These are phyloP conservation scores for Boletus subcaerulescens DNA, from an alignment of 768 basidiomycete genomes.

Conservation along the genomic window DNA sequence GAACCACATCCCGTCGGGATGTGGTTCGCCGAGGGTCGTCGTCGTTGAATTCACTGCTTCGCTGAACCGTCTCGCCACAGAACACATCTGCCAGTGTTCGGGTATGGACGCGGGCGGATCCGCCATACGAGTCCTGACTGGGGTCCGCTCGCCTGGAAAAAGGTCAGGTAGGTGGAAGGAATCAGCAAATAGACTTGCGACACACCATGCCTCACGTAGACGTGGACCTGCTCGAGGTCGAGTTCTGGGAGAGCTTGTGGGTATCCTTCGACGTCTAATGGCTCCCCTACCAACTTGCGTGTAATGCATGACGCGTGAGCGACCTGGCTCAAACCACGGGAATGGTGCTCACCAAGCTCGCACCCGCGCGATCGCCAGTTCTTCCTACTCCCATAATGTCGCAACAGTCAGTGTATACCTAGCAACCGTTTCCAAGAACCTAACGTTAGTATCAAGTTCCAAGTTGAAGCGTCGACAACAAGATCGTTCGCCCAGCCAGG, in stretches of 20 bases:
- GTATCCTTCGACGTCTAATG: slow-evolving; percentile 60
- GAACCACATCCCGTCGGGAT: slow-evolving; percentile 33
- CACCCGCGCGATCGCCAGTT: not conserved
- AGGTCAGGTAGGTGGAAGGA: not conserved
- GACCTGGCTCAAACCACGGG: not conserved
- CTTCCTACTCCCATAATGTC: too few relatives aligned
- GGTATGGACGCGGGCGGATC: slow-evolving; percentile 63
- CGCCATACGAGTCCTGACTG: slow-evolving; percentile 65
- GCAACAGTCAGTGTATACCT: too few relatives aligned
- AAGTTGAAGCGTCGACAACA: not conserved
- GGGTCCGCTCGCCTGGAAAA: slow-evolving; percentile 66
- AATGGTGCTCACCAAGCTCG: slow-evolving; percentile 11
- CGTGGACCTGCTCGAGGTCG: slow-evolving; percentile 65
- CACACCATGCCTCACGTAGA: slow-evolving; percentile 74
- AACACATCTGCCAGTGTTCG: slow-evolving; percentile 67
- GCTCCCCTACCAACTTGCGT: slow-evolving; percentile 36
- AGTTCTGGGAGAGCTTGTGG: slow-evolving; percentile 54
- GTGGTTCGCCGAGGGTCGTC: slow-evolving; percentile 4
- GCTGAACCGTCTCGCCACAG: slow-evolving; percentile 48
- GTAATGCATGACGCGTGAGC: not conserved
- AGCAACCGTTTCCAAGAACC: too few relatives aligned
- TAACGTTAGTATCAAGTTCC: not conserved
- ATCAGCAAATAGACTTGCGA: not conserved
- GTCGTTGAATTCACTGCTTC: slow-evolving; percentile 38
- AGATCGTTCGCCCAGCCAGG: not conserved